Conservation (phyloP, 176 grass and related monocot genomes). For the Puya raimondii region DNA sequence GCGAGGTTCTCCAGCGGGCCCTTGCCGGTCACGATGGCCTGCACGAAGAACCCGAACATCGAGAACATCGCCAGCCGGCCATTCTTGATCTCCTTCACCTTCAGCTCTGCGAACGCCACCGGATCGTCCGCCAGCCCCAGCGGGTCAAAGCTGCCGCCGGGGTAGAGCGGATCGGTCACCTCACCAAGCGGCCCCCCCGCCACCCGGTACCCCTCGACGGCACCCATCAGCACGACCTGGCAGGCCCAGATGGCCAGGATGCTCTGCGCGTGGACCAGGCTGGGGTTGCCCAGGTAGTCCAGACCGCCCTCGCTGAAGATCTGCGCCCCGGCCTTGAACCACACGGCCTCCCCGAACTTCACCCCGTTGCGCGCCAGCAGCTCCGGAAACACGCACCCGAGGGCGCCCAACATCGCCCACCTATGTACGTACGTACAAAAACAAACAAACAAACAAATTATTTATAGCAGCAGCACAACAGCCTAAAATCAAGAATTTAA, state of each 20-base stretch:
- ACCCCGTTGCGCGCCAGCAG: background rate
- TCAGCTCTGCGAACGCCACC: background rate
- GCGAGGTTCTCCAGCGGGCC: background rate
- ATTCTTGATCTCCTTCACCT: constrained; percentile 5
- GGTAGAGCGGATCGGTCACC: background rate
- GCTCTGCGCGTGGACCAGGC: constrained; percentile 1
- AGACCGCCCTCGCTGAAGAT: constrained; percentile 1
- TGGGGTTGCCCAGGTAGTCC: background rate
- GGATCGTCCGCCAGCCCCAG: background rate
- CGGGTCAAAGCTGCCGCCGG: background rate
- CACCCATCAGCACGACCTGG: background rate
- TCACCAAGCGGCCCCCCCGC: background rate
- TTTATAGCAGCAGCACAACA: no score
- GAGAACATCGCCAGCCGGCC: background rate
- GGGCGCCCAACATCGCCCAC: background rate
- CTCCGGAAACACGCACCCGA: background rate
- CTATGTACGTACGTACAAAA: background rate
- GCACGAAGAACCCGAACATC: background rate
- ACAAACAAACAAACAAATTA: no score
- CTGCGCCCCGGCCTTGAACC: background rate
- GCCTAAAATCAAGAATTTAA: no score
- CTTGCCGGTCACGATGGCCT: background rate
- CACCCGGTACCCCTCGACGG: background rate
- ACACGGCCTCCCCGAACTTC: background rate
- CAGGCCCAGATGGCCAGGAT: background rate